Conservation (phyloP, 208 protist species). For the Trypanosoma avium region DNA sequence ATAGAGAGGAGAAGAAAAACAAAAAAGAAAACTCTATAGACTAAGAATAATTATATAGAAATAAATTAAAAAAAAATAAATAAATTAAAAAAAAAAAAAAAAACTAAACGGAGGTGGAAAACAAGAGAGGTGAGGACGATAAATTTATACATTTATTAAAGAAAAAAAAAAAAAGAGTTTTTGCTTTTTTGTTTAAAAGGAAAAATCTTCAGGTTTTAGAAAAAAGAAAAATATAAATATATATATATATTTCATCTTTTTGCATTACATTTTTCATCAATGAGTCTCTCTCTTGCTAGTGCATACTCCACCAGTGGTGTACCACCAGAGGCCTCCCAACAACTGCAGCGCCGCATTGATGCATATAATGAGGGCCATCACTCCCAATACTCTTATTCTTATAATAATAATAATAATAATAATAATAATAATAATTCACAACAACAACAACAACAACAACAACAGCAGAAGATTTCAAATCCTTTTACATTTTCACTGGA, state of each 20-base stretch:
- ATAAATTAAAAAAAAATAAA: no score
- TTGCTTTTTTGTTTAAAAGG: background rate
- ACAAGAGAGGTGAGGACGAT: no score
- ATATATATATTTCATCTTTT: no score
- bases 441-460: no score
- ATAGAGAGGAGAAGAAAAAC: conserved; percentile 26
- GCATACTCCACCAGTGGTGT: background rate
- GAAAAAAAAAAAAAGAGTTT: background rate
- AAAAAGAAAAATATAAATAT: no score
- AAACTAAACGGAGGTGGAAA: background rate
- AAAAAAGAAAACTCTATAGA: conserved; percentile 2
- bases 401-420: no score
- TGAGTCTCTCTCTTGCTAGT: background rate
- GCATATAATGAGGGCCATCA: no score
- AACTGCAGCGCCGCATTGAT: conserved; percentile 6
- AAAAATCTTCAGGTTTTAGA: background rate
- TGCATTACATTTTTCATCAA: background rate
- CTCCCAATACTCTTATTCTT: no score
- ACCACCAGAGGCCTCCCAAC: background rate
- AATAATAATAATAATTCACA: no score
- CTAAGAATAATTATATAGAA: no score
- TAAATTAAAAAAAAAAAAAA: background rate
- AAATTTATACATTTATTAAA: no score
- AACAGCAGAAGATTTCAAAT: no score
- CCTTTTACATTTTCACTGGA: conserved; percentile 49